phyloP scores from a whole-genome alignment of 345 rosid species.

The Microcos paniculata region DNA sequence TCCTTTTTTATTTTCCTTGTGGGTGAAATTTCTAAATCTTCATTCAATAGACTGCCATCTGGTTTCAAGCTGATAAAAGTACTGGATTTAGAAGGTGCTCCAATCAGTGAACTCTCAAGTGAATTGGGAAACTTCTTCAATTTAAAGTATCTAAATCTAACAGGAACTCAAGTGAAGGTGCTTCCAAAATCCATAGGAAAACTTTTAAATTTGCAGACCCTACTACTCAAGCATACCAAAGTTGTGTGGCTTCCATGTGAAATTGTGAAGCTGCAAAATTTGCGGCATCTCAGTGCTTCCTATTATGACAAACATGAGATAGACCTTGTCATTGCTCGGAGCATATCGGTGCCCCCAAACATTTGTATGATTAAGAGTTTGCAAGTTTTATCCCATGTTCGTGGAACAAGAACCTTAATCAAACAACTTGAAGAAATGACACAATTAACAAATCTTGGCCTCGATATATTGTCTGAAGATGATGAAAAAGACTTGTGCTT shows the following conservation, averaged over 20 bases:
- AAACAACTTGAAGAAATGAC: conserved; percentile 26
- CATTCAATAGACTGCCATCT: conserved; percentile 9
- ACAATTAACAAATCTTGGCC: conserved; percentile 28
- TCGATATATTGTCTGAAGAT: conserved; percentile 17
- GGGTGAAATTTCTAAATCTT: background rate
- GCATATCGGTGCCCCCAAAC: conserved; percentile 16
- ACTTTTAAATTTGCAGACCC: conserved; percentile 30
- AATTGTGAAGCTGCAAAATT: conserved; percentile 26
- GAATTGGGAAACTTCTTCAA: conserved; percentile 30
- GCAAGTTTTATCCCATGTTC: conserved; percentile 30
- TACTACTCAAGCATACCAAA: conserved; percentile 21
- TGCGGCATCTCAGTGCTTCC: conserved; percentile 25
- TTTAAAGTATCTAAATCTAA: conserved; percentile 37
- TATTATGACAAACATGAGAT: background rate
- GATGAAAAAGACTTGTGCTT: conserved; percentile 31
- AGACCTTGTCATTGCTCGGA: conserved; percentile 9
- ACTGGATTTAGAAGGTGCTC: conserved; percentile 33
- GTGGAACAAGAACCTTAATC: conserved; percentile 15
- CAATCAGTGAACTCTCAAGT: conserved; percentile 28
- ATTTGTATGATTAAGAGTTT: conserved; percentile 29
- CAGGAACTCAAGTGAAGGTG: conserved; percentile 29
- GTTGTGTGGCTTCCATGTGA: conserved; percentile 26
- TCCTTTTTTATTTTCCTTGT: conserved; percentile 30
- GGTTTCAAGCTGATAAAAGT: conserved; percentile 28
- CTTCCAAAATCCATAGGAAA: conserved; percentile 33